Evolutionary conservation across 441 rosid species (phyloP).

Genomic region (Brassica hybrid): DNA sequence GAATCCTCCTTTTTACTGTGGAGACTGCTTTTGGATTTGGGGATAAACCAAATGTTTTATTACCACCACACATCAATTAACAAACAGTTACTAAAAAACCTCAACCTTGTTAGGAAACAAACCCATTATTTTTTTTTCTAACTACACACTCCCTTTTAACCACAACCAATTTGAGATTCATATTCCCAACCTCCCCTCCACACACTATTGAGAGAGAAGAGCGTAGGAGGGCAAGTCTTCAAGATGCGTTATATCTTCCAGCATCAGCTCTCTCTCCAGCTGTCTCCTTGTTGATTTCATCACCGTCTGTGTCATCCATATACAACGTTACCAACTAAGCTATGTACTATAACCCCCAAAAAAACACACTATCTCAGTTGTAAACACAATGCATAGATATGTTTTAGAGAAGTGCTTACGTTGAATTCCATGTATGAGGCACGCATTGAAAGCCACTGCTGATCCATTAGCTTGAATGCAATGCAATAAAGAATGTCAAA

Average conservation of each 20-base stretch:
- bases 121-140: not conserved
- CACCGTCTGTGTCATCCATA: slow-evolving; percentile 59
- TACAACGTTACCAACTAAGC: too few species aligned
- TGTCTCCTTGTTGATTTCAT: slow-evolving; percentile 95
- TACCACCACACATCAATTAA: slow-evolving; percentile 34
- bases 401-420: slow-evolving; percentile 47
- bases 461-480: slow-evolving; percentile 97
- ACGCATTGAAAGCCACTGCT: slow-evolving; percentile 89
- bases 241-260: slow-evolving; percentile 69
- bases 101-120: slow-evolving; percentile 25
- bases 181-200: not conserved
- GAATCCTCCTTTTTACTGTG: not conserved
- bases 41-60: not conserved
- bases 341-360: too few species aligned
- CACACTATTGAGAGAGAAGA: slow-evolving; percentile 55
- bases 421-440: slow-evolving; percentile 99
- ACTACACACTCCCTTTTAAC: not conserved
- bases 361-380: not conserved
- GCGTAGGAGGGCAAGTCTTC: slow-evolving; percentile 85
- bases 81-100: slow-evolving; percentile 20
- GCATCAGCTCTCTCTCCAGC: slow-evolving; percentile 87
- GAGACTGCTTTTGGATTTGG: not conserved
- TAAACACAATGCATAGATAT: not conserved
- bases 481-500: slow-evolving; percentile 96
- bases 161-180: slow-evolving; percentile 16